These are phyloP conservation scores for Debaryomyces hansenii DNA, from an alignment of 805 yeast species.

Conservation along the genomic window DNA sequence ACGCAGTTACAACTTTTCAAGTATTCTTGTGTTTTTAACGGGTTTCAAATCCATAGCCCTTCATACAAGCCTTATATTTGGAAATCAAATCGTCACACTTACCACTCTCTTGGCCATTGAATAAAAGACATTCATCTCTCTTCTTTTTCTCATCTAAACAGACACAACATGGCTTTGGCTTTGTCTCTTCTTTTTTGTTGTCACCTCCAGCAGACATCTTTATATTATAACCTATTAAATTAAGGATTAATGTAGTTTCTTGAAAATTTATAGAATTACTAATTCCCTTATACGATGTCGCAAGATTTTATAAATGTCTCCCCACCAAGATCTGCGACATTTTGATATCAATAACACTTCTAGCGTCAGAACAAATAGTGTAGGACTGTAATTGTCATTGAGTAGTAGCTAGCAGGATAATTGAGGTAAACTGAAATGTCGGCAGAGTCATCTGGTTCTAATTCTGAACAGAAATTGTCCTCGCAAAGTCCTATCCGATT, in stretches of 20 bases:
- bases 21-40: not conserved
- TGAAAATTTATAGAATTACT: too few relatives aligned
- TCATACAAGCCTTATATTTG: slow-evolving; percentile 86
- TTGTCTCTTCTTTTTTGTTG: slow-evolving; percentile 25
- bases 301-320: not conserved
- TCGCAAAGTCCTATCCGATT: slow-evolving; percentile 9
- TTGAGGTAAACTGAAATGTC: slow-evolving; percentile 6
- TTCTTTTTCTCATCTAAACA: slow-evolving; percentile 79
- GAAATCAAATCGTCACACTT: slow-evolving; percentile 73
- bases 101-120: slow-evolving; percentile 79
- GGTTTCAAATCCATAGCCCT: slow-evolving; percentile 74
- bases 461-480: not conserved
- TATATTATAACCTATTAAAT: not conserved
- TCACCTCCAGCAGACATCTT: slow-evolving; percentile 7
- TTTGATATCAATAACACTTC: too few relatives aligned
- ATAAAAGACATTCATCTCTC: slow-evolving; percentile 84
- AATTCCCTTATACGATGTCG: too few relatives aligned
- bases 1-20: too few relatives aligned
- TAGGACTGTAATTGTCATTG: too few relatives aligned
- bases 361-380: too few relatives aligned
- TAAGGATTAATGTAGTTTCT: not conserved
- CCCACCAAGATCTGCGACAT: not conserved
- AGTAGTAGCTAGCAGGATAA: not conserved
- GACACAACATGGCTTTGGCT: slow-evolving; percentile 97
- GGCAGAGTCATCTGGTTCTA: slow-evolving; percentile 6